Base-by-base conservation (phyloP, 805 yeast genomes). In the Huiozyma naganishii region DNA sequence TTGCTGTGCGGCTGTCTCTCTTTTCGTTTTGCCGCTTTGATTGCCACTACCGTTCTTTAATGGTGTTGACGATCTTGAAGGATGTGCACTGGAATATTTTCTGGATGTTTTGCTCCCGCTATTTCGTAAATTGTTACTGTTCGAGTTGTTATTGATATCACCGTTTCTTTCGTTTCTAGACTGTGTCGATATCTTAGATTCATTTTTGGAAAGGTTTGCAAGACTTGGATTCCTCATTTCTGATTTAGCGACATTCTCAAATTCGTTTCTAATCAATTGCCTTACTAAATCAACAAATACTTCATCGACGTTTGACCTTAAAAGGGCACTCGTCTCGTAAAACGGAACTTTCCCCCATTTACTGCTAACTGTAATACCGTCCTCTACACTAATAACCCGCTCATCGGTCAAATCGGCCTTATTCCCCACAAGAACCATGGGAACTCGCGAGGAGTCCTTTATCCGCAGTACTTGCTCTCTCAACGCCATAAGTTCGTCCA, bases 301-400 rank as follows among this genome's bases (percentile, higher is more conserved):
- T 55, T 88, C 95, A 58, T 87, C 95, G 29, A 90, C 94, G 57
- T 87, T 86, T 51, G 87, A 80, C 61, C 82, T 79, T 59, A 80
- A 77, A 77, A 86, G 79, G n/a, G 98, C 97, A 54, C 92, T 80
- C 1, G 95, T 82, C 63, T 89, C 95, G 63, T 87, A 86, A 56
- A 89, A 90, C 27, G 95, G 95, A 2, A 85, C 92, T 54, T 76
- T 74, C 12, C 90, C 94, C 94, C 96, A 85, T 46, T 77, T 76
- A 49, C 83, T 83, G 29, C 95, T 84, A 5, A 87, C 83, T 45
- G 76, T 76, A 41, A 84, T 80, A 37, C 95, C 97, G 51, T 83
- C 87, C 46, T 81, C 88, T 5, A 86, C 83, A 45, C 80, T 68
- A 13, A 88, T 71, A n/a, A 73, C 81, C 48, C 96, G 71, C 52